Evolutionary conservation across 805 yeast species (phyloP), one percentile per base, ranked within the genome.

Genomic region (Metschnikowia aberdeeniae): DNA sequence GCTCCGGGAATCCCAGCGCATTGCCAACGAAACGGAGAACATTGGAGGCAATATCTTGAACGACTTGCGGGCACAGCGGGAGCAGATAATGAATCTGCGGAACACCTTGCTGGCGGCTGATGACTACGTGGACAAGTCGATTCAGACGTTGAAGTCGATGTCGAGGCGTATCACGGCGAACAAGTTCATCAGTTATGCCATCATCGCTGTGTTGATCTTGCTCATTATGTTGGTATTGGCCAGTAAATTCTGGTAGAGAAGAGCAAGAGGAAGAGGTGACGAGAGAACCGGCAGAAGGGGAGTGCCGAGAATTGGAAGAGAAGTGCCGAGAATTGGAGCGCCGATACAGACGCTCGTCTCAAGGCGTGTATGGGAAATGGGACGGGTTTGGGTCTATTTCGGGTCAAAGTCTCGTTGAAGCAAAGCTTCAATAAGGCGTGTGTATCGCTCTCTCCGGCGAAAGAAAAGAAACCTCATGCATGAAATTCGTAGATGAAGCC

Each of bases 81-180:
- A 93, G 59, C 97, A 95, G 59, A 78, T 93, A 36, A 71, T 80
- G 43, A 89, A 90, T 56, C 81, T 96, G 19, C 80, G 97, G 63
- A 86, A 85, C 56, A 87, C 96, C 0, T 70, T 93, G 41, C 78
- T 78, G 66, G 92, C 89, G 51, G 98, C 98, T 0, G 98, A 93
- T 61, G 81, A 85, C 0, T 89, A 90, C 59, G 96, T 93, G 43
- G 98, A 93, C 66, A 83, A 86, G 60, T 83, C 93, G 45, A 77
- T 93, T 45, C 79, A 86, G 46, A 93, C 98, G 1, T 72, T 93
- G 57, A 82, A 89, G 57, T 77, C 87, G 14, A 93, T 93, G 99
- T 85, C 96, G 22, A 77, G 98, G 65, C 73, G 98, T 57, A 75
- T 90, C 74, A 89, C 95, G 9, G 92, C 97, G 5, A 92, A 92